Evolutionary conservation across 2,329 filamentous ascomycete genomes (phyloP), one percentile per base, ranked within the genome.

Genomic region (Pseudogymnoascus sp.): DNA sequence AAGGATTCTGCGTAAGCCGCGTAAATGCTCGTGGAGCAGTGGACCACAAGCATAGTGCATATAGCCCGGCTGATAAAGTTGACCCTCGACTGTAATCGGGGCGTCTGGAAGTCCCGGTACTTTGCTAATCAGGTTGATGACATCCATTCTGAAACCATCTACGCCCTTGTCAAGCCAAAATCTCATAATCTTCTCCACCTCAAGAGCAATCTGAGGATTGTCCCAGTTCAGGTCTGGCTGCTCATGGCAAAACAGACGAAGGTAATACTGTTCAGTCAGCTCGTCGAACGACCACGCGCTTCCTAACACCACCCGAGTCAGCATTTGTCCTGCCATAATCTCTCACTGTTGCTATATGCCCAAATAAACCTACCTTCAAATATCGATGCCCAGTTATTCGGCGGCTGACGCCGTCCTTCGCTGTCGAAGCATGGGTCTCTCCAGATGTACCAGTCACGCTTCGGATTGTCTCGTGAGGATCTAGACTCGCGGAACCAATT

Each of bases 201-300:
- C 89, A 61, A 84, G 77, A 5, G 87, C 82, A 6, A 88, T 85
- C 1, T 82, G 81, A 0, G 80, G 78, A 59, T 87, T 86, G 63
- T 90, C 86, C 88, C 89, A 92, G 70, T 92, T 92, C 16, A 92
- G 77, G 67, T 92, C 89, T 0, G 89, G 89, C 70, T 92, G 89
- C 59, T 87, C 83, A 0, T 82, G 78, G 0, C 84, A 82, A 70
- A 89, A 92, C 1, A 92, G 77, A 66, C 82, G 80, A 1, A 84
- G 73, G 63, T 83, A 84, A 65, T 83, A 84, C 65, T 84, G 78
- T 38, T 78, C 73, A 0, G 80, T 79, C 0, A 69, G 65, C 62
- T 81, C 79, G 61, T 84, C 81, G 71, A 77, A 83, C 12, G 78
- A 77, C 82, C 82, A 84, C 0, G 79, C 80, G n/a, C 79, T 68